These are phyloP conservation scores for Paramarasmius palmivorus DNA, from an alignment of 1,284 basidiomycete species.

Conservation along the genomic window DNA sequence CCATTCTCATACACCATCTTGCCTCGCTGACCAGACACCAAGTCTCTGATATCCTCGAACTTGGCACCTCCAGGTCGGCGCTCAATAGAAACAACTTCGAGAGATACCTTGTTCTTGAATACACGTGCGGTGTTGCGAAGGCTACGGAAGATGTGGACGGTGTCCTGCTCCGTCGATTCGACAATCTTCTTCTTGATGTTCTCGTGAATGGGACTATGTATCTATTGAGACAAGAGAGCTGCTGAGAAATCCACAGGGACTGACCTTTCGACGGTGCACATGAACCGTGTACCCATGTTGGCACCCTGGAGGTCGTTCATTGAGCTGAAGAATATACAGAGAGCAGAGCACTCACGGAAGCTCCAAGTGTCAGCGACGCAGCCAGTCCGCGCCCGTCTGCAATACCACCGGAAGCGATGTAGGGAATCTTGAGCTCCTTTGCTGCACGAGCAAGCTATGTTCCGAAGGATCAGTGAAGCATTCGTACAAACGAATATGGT, in stretches of 20 bases:
- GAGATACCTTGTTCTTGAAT: slow-evolving; percentile 81
- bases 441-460: slow-evolving; percentile 82
- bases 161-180: slow-evolving; percentile 78
- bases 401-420: slow-evolving; percentile 87
- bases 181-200: slow-evolving; percentile 93
- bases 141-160: slow-evolving; percentile 85
- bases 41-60: slow-evolving; percentile 82
- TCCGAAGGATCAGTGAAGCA: background rate
- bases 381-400: slow-evolving; percentile 84
- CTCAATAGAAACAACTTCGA: slow-evolving; percentile 85
- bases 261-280: slow-evolving; percentile 79
- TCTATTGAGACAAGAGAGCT: slow-evolving; percentile 13
- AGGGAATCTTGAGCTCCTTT: slow-evolving; percentile 83
- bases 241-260: slow-evolving; percentile 14
- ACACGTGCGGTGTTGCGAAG: slow-evolving; percentile 88
- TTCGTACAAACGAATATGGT: background rate
- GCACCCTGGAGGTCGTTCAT: slow-evolving; percentile 52
- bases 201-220: slow-evolving; percentile 80
- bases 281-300: slow-evolving; percentile 91
- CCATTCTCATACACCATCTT: slow-evolving; percentile 83
- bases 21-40: slow-evolving; percentile 83
- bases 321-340: slow-evolving; percentile 3
- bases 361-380: slow-evolving; percentile 82
- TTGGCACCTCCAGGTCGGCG: slow-evolving; percentile 80
- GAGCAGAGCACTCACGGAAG: slow-evolving; percentile 54